phyloP scores from a whole-genome alignment of 1,139 yeast genomes.

The Nakaseomyces bracarensis region DNA sequence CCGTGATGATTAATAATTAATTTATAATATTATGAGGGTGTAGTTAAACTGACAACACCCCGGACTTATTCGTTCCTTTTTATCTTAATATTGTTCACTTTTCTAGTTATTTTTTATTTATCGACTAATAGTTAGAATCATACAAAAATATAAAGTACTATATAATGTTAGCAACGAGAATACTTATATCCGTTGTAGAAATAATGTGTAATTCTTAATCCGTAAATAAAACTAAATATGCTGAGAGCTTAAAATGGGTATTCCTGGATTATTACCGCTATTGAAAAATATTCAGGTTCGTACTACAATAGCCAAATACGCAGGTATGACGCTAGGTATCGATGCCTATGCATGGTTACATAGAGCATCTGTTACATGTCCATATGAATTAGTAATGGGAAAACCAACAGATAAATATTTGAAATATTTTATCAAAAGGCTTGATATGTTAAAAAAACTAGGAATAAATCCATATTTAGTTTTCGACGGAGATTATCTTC shows the following conservation, averaged over 20 bases:
- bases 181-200: too few relatives aligned
- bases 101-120: too few relatives aligned
- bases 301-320: conserved; percentile 46
- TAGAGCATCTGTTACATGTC: conserved; percentile 70
- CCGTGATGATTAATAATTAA: neutral
- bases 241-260: conserved; percentile 47
- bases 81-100: too few relatives aligned
- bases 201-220: too few relatives aligned
- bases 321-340: conserved; percentile 75
- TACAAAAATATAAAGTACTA: too few relatives aligned
- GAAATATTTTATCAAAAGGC: conserved; percentile 47
- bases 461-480: conserved; percentile 79
- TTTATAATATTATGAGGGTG: too few relatives aligned
- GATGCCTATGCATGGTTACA: conserved; percentile 97
- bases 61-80: too few relatives aligned
- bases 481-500: conserved; percentile 82
- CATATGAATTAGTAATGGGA: conserved; percentile 67
- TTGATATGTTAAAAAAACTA: conserved; percentile 55
- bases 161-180: too few relatives aligned
- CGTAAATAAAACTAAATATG: neutral
- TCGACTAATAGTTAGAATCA: too few relatives aligned
- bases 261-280: conserved; percentile 62
- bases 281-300: conserved; percentile 61
- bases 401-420: conserved; percentile 59
- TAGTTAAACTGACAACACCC: too few relatives aligned